Evolutionary conservation across 2,329 filamentous ascomycete genomes (phyloP), one percentile per base, ranked within the genome.

Genomic region (Plectosphaerella plurivora): DNA sequence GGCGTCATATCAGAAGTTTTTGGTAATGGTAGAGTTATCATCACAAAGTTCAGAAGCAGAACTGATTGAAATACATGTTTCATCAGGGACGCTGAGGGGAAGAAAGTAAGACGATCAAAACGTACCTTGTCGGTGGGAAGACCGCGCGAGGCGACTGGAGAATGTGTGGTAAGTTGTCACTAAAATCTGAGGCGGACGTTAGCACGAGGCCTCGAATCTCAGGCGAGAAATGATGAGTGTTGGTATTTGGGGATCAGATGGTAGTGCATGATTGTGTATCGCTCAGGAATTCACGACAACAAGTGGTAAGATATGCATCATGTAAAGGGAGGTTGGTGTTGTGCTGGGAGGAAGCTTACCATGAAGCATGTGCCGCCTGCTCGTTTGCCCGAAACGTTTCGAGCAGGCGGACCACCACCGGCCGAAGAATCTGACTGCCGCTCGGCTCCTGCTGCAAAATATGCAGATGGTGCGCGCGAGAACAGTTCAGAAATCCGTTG

Each of bases 31-130:
- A 74, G 73, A 68, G 75, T 69, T 81, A 68, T 86, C 84, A 79
- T 85, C 83, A 87, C 73, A 70, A 61, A 68, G 62, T 82, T 88
- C 84, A 87, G 84, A 80, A 88, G 84, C 84, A 88, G 84, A 88
- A 88, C 84, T 88, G 84, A 78, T 78, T 75, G 68, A 75, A 74
- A 44, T 44, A 44, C 73, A 58, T 72, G 74, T 83, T 73, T 87
- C 84, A 87, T 88, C 84, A 87, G 76, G 64, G 66, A 54, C n/a
- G 16, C 41, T 50, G 37, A 36, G 44, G 18, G 12, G 44, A 16
- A 28, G 48, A 48, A 48, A 16, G 9, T 37, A 33, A 36, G 16
- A 14, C 2, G 5, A 6, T 3, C 5, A 12, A 20, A 41, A n/a
- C 41, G 41, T 20, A 44, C 41, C 41, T 44, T 44, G 41, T 44